Percentiles rank a stretch among this genome's conserved stretches.
phyloP scores from a whole-genome alignment of 2,329 filamentous ascomycete genomes.

The Tricladium varicosporioides region DNA sequence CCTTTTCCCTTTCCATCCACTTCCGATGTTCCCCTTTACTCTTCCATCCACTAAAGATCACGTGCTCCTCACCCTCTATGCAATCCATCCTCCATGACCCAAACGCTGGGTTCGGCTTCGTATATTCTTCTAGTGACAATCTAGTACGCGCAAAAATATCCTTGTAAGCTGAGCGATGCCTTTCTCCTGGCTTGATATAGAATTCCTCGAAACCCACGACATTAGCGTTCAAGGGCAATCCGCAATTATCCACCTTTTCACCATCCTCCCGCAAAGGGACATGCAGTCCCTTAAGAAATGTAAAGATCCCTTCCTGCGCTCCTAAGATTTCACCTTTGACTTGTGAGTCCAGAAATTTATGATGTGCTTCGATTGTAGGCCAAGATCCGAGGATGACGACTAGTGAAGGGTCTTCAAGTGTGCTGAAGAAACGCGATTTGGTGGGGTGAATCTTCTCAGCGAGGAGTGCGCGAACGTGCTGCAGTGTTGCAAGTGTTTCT shows the following conservation, averaged over 20 bases:
- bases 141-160: background rate
- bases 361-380: background rate
- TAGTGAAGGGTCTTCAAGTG: background rate
- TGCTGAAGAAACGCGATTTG: slow-evolving; percentile 3
- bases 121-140: background rate
- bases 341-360: background rate
- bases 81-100: background rate
- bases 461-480: background rate
- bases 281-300: slow-evolving; percentile 1
- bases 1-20: background rate
- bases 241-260: background rate
- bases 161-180: background rate
- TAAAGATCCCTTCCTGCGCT: slow-evolving; percentile 1
- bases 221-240: background rate
- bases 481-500: background rate
- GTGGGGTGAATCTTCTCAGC: background rate
- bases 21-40: background rate
- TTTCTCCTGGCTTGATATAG: background rate
- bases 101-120: background rate
- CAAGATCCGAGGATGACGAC: slow-evolving; percentile 8
- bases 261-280: background rate
- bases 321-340: background rate
- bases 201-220: background rate
- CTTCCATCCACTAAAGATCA: background rate
- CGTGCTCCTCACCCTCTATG: background rate